Evolutionary conservation across 345 rosid species (phyloP).

Genomic region (Salix caprea): DNA sequence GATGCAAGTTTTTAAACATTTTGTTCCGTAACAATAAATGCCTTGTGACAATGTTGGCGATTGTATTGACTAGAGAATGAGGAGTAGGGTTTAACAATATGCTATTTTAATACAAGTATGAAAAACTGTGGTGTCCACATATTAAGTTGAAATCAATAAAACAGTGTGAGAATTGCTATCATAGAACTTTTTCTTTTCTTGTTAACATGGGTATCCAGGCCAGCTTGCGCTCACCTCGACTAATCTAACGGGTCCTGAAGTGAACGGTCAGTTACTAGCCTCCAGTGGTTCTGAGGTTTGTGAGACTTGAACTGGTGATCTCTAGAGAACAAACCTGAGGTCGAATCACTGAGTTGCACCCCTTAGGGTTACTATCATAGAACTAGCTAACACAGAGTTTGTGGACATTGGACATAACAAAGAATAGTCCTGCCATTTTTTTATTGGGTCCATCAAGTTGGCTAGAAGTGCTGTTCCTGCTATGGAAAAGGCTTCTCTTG

Average conservation of each 20-base stretch:
- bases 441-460: not conserved
- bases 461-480: not conserved
- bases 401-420: not conserved
- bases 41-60: not conserved
- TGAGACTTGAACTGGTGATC: too few relatives aligned
- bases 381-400: not conserved
- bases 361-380: not conserved
- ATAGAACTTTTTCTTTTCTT: too few relatives aligned
- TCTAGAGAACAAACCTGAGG: too few relatives aligned
- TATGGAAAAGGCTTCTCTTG: not conserved
- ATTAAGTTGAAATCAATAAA: not conserved
- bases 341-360: fast-evolving
- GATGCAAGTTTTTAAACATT: not conserved
- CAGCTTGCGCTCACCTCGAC: too few relatives aligned
- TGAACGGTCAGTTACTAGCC: too few relatives aligned
- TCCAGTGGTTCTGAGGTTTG: fast-evolving
- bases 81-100: not conserved
- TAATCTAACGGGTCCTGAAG: too few relatives aligned
- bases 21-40: not conserved
- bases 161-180: not conserved
- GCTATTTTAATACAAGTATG: not conserved
- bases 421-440: not conserved
- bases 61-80: not conserved
- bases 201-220: too few relatives aligned
- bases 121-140: not conserved